Percentiles rank a stretch among this genome's conserved stretches.
These are phyloP conservation scores for Excoecaria cochinchinensis DNA, from an alignment of 345 rosid genomes.

Conservation along the genomic window DNA sequence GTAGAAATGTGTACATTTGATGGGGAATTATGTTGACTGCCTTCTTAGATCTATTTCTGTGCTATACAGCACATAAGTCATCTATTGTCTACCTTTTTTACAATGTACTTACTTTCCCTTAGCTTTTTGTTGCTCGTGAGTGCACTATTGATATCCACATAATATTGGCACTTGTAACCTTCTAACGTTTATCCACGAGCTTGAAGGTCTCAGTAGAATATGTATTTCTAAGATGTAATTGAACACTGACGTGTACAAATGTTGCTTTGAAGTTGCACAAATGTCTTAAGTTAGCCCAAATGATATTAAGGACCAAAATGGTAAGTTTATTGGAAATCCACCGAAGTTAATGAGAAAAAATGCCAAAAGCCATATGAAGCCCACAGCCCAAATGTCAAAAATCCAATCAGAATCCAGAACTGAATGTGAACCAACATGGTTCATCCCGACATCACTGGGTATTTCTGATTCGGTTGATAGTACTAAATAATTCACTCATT, in stretches of 20 bases:
- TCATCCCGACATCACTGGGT: too few relatives aligned
- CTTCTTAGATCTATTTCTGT: neutral
- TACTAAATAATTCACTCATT: too few relatives aligned
- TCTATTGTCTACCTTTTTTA: neutral
- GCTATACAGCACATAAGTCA: neutral
- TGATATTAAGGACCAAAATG: too few relatives aligned
- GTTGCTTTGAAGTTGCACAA: too few relatives aligned
- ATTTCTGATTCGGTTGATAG: too few relatives aligned
- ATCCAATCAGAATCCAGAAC: too few relatives aligned
- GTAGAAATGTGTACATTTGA: conserved; percentile 4
- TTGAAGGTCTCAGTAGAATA: neutral
- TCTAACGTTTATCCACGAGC: neutral
- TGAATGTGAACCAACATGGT: too few relatives aligned
- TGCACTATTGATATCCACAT: neutral
- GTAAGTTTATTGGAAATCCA: too few relatives aligned
- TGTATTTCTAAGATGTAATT: neutral
- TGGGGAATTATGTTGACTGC: conserved; percentile 1
- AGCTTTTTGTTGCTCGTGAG: neutral
- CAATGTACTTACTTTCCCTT: neutral
- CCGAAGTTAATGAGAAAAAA: too few relatives aligned
- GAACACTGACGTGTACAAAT: neutral
- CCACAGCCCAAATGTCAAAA: too few relatives aligned
- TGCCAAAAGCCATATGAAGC: too few relatives aligned
- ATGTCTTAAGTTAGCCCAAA: too few relatives aligned
- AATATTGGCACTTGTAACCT: neutral